Conservation (phyloP, 768 basidiomycete genomes). For the Flagelloscypha sp. region DNA sequence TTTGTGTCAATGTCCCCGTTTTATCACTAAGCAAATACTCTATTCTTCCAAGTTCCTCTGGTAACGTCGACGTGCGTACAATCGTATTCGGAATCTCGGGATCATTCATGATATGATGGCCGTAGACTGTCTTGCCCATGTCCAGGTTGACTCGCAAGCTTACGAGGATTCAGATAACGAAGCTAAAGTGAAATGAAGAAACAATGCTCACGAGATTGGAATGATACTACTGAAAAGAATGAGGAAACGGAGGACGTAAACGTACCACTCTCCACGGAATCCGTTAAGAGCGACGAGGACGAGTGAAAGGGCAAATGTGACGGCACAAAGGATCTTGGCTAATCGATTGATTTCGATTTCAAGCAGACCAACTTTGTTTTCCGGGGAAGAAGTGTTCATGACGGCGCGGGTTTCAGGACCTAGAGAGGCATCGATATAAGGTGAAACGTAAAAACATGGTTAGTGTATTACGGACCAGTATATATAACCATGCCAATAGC, state of each 20-base stretch:
- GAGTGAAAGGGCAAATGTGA: conserved; percentile 87
- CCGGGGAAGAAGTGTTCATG: conserved; percentile 97
- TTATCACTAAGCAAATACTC: conserved; percentile 97
- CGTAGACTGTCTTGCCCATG: conserved; percentile 99
- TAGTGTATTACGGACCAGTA: no score
- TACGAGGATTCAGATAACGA: conserved; percentile 3
- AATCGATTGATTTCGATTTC: conserved; percentile 93
- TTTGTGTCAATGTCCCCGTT: conserved; percentile 95
- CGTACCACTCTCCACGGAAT: conserved; percentile 91
- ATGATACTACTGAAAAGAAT: conserved; percentile 99
- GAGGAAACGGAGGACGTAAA: conserved; percentile 93
- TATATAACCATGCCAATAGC: conserved; percentile 91
- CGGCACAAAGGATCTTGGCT: conserved; percentile 94
- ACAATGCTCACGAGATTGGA: conserved; percentile 76
- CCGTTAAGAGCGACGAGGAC: conserved; percentile 93
- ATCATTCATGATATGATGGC: conserved; percentile 91
- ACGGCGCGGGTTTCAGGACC: conserved; percentile 93
- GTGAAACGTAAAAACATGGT: no score
- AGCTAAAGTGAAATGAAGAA: background rate
- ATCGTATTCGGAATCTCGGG: conserved; percentile 90
- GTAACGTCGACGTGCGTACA: conserved; percentile 93
- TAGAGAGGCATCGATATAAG: no score
- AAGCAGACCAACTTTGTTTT: conserved; percentile 85
- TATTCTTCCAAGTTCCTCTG: conserved; percentile 92
- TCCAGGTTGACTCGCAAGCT: conserved; percentile 98